Evolutionary conservation across 164 flowering plant genomes (phyloP).

Genomic region (Magnolia sinica): DNA sequence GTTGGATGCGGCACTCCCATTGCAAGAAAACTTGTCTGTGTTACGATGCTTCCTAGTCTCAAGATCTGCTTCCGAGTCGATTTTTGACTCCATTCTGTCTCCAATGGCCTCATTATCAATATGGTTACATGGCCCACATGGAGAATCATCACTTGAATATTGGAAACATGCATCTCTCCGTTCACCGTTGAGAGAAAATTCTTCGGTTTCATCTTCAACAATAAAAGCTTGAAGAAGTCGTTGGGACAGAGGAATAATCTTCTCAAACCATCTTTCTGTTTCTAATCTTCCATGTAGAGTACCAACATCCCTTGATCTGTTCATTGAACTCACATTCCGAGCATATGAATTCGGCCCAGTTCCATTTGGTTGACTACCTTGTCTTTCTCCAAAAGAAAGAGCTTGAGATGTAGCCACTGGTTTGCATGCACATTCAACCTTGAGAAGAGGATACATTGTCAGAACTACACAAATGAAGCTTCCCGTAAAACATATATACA

Average conservation of each 20-base stretch:
- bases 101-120: conserved; percentile 29
- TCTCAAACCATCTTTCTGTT: conserved; percentile 29
- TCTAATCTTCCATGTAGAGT: conserved; percentile 26
- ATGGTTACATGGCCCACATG: conserved; percentile 24
- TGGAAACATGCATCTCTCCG: conserved; percentile 30
- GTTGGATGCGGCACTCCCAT: conserved; percentile 43
- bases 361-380: conserved; percentile 25
- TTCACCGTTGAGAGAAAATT: conserved; percentile 37
- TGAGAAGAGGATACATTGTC: conserved; percentile 14
- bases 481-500: not conserved
- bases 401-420: conserved; percentile 26
- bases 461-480: conserved; percentile 1
- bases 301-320: conserved; percentile 28
- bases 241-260: conserved; percentile 62
- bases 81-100: conserved; percentile 31
- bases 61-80: conserved; percentile 29
- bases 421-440: conserved; percentile 28
- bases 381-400: conserved; percentile 31
- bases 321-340: conserved; percentile 21
- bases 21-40: conserved; percentile 34
- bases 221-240: conserved; percentile 82
- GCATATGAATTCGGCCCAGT: conserved; percentile 18
- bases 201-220: conserved; percentile 65
- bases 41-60: conserved; percentile 23
- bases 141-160: conserved; percentile 30